phyloP scores from a whole-genome alignment of 139 green algal genomes.

The Nannochloris sp. region DNA sequence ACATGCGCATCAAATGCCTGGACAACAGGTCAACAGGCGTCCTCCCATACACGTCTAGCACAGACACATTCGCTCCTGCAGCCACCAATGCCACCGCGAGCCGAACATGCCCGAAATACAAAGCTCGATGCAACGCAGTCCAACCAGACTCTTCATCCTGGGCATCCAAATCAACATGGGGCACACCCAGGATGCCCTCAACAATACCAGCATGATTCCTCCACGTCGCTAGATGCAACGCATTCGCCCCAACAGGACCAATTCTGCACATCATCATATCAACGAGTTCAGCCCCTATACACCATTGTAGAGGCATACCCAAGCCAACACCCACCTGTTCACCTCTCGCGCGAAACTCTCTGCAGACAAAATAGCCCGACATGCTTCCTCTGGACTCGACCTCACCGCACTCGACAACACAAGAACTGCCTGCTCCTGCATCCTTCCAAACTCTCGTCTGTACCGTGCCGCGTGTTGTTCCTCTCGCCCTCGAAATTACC shows the following conservation, averaged over 20 bases:
- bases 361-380: conserved; percentile 1
- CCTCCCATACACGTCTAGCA: conserved; percentile 30
- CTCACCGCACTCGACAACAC: not conserved
- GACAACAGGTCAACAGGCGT: conserved; percentile 69
- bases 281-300: no score
- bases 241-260: conserved; percentile 12
- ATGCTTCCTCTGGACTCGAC: conserved; percentile 1
- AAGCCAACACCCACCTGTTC: not conserved
- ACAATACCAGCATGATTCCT: conserved; percentile 43
- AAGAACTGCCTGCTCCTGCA: conserved; percentile 5
- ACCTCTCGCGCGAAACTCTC: conserved; percentile 6
- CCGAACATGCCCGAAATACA: conserved; percentile 77
- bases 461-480: not conserved
- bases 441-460: not conserved
- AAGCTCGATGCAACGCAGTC: conserved; percentile 71
- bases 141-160: conserved; percentile 65
- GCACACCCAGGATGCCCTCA: conserved; percentile 34
- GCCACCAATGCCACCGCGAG: conserved; percentile 55
- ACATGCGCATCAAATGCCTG: conserved; percentile 28
- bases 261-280: conserved; percentile 5
- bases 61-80: conserved; percentile 24
- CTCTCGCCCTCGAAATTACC: not conserved
- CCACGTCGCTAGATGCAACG: conserved; percentile 37
- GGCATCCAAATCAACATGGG: conserved; percentile 30
- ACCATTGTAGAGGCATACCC: no score